Base-by-base conservation (phyloP, 148 eudicot genomes). In the Salicornia ramosissima region DNA sequence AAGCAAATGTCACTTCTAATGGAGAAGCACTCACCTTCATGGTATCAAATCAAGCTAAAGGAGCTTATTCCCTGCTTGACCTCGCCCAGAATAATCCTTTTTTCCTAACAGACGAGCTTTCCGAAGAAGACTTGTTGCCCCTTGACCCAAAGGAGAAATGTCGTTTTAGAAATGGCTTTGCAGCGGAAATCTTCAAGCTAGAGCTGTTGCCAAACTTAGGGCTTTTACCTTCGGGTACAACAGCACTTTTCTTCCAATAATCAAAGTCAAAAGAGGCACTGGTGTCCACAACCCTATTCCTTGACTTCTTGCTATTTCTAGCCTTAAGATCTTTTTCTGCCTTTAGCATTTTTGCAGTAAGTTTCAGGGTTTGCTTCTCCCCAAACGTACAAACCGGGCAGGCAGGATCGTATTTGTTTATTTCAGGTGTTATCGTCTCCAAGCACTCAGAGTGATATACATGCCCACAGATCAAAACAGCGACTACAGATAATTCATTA, bases 301-400 rank as follows among this genome's bases (percentile, higher is more conserved):
- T 91, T 7, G 78, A 87, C 79, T 79, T 82, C 79, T 87, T 91
- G 67, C 81, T 75, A 53, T 55, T 75, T 70, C 67, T 84, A 76
- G 80, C 71, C 76, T 85, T 90, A 33, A 80, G 71, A 69, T 86
- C 88, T 81, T 79, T 67, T 77, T 86, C 92, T 36, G 86, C 88
- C 86, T 78, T 91, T 57, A 87, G 71, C 64, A 85, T 86, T 65
- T 89, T 91, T 45, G 86, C 92, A 4, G 90, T 73, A 68, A 89
- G 75, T 80, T 88, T 87, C 78, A 75, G 26, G 25, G 80, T 80
- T 77, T 80, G 85, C 71, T 94, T 94, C 81, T 83, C 97, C 46
- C 99, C 99, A 62, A 84, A 82, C 53, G 97, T 87, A 82, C 99
- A 94, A 65, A 91, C 85, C 0, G 99, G 99, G 75, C 99, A 94